These are phyloP conservation scores for Moringa oleifera DNA, from an alignment of 345 rosid genomes.

Conservation along the genomic window DNA sequence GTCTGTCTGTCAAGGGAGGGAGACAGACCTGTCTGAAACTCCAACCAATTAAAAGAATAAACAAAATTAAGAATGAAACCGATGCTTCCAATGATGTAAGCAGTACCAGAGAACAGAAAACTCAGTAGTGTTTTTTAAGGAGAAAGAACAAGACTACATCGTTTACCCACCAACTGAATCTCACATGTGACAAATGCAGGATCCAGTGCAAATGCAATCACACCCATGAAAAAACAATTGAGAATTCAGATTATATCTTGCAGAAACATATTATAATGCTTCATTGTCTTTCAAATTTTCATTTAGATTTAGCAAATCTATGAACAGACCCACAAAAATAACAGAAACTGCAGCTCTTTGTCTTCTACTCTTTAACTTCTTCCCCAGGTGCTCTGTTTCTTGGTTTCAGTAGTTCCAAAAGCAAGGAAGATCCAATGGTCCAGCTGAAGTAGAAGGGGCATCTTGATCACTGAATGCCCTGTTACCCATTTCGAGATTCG, in stretches of 20 bases:
- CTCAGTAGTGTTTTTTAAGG: background rate
- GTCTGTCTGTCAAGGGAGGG: too few relatives aligned
- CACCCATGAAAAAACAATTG: constrained; percentile 8
- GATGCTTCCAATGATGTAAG: constrained; percentile 29
- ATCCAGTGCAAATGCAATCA: constrained; percentile 12
- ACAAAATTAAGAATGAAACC: constrained; percentile 13
- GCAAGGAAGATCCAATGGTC: constrained; percentile 42
- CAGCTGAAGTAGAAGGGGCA: constrained; percentile 44
- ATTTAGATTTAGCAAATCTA: constrained; percentile 25
- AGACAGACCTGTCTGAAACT: too few relatives aligned
- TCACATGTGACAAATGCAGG: constrained; percentile 24
- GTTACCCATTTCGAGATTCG: constrained; percentile 44
- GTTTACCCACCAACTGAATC: constrained; percentile 47
- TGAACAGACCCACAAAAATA: constrained; percentile 21
- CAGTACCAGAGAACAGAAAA: constrained; percentile 2
- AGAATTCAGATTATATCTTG: constrained; percentile 10
- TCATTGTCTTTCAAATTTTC: constrained; percentile 17
- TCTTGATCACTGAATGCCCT: constrained; percentile 39
- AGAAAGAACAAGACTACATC: constrained; percentile 15
- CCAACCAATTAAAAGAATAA: constrained; percentile 1
- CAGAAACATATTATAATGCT: constrained; percentile 14
- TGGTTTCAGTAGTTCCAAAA: constrained; percentile 58
- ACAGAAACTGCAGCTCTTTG: constrained; percentile 1
- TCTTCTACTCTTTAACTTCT: background rate
- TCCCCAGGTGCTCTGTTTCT: background rate